Evolutionary conservation across 2,329 filamentous ascomycete genomes (phyloP), one percentile per base, ranked within the genome.

Genomic region (Orbilia blumenaviensis): DNA sequence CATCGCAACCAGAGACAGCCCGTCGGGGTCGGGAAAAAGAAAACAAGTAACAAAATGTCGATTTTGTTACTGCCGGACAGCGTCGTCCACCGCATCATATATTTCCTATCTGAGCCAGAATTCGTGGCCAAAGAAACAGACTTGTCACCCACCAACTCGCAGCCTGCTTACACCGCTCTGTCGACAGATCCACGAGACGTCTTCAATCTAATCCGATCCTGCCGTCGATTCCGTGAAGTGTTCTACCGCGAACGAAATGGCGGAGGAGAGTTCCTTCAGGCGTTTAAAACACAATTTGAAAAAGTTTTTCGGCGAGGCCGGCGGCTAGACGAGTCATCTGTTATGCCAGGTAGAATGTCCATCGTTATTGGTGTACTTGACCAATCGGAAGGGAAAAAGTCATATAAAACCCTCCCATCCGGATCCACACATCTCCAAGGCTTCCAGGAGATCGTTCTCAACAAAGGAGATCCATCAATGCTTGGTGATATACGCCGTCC

Each of bases 331-430:
- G 64, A 64, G 60, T 76, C 72, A 76, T 52, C 72, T 60, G 60
- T 76, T 44, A 76, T 76, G 46, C 72, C 72, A 76, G 72, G 72
- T 76, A 76, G 64, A 76, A 76, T 76, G 72, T 76, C 72, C 64
- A 76, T 76, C 38, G 72, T 76, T 44, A 76, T 76, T 68, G 72
- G 72, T 61, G 72, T 76, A n/a, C 58, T 76, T 76, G 72, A 76
- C 50, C 64, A 69, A 63, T 76, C 72, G 64, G 72, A 76, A 46
- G 64, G 62, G 58, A 76, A 76, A 61, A 64, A 61, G 21, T 69
- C 72, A 44, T 76, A 76, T 76, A 76, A 76, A 76, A 61, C 58
- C 72, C 72, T 76, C 64, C 72, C 72, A 2, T 76, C 72, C 60
- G 58, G 56, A 64, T 76, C 72, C 64, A 58, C 64, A 52, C 48